Conservation (phyloP, 805 yeast genomes). For the Kuraishia hungarica region DNA sequence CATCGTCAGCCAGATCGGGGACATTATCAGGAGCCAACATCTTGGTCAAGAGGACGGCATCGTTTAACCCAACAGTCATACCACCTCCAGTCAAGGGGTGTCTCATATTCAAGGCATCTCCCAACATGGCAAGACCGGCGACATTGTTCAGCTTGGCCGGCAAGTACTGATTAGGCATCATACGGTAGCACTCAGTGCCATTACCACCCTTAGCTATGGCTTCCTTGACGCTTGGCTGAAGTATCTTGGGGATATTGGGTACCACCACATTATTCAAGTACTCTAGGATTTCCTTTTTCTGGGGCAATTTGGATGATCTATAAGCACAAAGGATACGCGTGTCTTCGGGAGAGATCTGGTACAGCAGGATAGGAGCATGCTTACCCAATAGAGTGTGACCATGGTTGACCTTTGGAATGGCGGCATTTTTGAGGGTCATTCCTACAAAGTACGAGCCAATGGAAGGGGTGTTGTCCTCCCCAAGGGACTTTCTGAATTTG, state of each 20-base stretch:
- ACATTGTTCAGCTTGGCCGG: conserved; percentile 65
- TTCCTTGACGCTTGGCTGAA: conserved; percentile 57
- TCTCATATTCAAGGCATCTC: conserved; percentile 95
- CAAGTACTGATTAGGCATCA: conserved; percentile 92
- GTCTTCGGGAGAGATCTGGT: conserved; percentile 76
- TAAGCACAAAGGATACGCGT: conserved; percentile 89
- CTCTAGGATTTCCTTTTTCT: conserved; percentile 39
- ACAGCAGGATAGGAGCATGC: conserved; percentile 82
- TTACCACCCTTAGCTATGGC: conserved; percentile 35
- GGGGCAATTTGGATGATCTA: conserved; percentile 66
- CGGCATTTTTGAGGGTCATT: conserved; percentile 63
- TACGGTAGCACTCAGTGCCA: conserved; percentile 42
- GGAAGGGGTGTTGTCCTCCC: conserved; percentile 50
- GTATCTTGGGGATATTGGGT: conserved; percentile 56
- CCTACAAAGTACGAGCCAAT: conserved; percentile 86
- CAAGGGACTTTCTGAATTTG: conserved; percentile 72
- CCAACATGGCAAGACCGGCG: conserved; percentile 75
- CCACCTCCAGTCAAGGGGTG: conserved; percentile 99
- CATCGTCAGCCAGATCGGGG: conserved; percentile 50
- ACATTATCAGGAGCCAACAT: conserved; percentile 48
- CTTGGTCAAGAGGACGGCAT: conserved; percentile 61
- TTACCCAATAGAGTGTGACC: conserved; percentile 88
- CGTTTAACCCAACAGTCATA: conserved; percentile 95
- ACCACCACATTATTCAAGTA: conserved; percentile 57
- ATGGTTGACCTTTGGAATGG: conserved; percentile 62